Percentiles rank a stretch among this genome's conserved stretches.
Conservation (phyloP, 129 eudicot genomes). For the Heracleum sosnowskyi region DNA sequence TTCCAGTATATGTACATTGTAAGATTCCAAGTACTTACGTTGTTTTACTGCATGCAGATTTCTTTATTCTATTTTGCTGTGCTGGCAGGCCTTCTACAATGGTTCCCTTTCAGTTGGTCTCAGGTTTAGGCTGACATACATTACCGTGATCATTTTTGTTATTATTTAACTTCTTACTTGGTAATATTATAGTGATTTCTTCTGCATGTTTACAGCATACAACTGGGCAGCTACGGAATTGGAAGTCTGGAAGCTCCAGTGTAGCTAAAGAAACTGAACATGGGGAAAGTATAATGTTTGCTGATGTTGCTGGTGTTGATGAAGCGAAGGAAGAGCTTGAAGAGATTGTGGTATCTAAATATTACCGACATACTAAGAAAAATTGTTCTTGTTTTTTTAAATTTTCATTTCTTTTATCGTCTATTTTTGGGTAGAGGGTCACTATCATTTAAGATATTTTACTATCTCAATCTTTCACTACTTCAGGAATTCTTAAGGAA, state of each 20-base stretch:
- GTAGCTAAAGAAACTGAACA: slow-evolving; percentile 78
- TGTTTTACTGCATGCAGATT: slow-evolving; percentile 42
- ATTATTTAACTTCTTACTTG: slow-evolving; percentile 2
- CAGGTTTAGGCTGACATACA: slow-evolving; percentile 46
- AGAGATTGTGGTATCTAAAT: slow-evolving; percentile 87
- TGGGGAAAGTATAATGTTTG: slow-evolving; percentile 81
- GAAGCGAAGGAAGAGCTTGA: slow-evolving; percentile 99
- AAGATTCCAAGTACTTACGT: neutral
- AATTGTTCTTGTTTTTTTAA: too few relatives aligned
- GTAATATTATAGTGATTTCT: neutral
- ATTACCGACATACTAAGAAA: neutral
- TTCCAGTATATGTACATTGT: neutral
- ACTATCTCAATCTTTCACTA: neutral
- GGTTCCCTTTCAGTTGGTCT: slow-evolving; percentile 81
- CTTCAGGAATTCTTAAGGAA: slow-evolving; percentile 88
- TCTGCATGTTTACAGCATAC: slow-evolving; percentile 36
- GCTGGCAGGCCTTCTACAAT: slow-evolving; percentile 86
- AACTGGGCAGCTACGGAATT: slow-evolving; percentile 91
- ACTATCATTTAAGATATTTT: slow-evolving; percentile 11
- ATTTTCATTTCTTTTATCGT: neutral
- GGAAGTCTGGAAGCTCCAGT: slow-evolving; percentile 76
- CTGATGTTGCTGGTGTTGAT: slow-evolving; percentile 99
- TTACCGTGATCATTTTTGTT: slow-evolving; percentile 1
- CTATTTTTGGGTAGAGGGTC: neutral
- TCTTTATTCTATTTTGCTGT: slow-evolving; percentile 89